Evolutionary conservation across 306 rosid genomes (phyloP).

Genomic region (Begonia fuchsioides): DNA sequence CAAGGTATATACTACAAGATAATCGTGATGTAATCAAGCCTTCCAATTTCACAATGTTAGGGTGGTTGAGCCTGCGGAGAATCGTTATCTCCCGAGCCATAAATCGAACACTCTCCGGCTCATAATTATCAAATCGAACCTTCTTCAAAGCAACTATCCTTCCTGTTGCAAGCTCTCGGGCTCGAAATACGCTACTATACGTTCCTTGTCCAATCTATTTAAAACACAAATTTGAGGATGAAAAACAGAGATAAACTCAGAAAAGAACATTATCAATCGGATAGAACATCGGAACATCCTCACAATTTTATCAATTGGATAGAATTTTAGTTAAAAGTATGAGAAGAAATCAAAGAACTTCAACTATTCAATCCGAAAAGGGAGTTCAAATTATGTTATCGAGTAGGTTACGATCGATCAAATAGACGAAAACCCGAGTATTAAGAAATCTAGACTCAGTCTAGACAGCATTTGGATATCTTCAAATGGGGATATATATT

Average conservation of each 20-base stretch:
- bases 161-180: constrained; percentile 73
- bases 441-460: too few species aligned
- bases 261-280: too few species aligned
- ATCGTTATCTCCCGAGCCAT: constrained; percentile 93
- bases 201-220: constrained; percentile 96
- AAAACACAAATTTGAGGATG: constrained; percentile 2
- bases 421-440: too few species aligned
- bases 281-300: too few species aligned
- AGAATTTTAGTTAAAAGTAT: too few species aligned
- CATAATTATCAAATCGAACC: constrained; percentile 93
- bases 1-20: constrained; percentile 85
- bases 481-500: too few species aligned
- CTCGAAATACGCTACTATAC: constrained; percentile 88
- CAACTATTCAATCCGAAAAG: too few species aligned
- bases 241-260: background rate
- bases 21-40: constrained; percentile 85
- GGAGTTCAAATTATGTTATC: too few species aligned
- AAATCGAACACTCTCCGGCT: constrained; percentile 92
- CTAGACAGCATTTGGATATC: too few species aligned
- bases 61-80: constrained; percentile 94
- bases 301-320: too few species aligned
- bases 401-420: too few species aligned
- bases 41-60: constrained; percentile 68
- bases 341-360: too few species aligned
- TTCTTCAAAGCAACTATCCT: constrained; percentile 91